Evolutionary conservation across 768 basidiomycete species (phyloP).

Genomic region (Clathrus columnatus): DNA sequence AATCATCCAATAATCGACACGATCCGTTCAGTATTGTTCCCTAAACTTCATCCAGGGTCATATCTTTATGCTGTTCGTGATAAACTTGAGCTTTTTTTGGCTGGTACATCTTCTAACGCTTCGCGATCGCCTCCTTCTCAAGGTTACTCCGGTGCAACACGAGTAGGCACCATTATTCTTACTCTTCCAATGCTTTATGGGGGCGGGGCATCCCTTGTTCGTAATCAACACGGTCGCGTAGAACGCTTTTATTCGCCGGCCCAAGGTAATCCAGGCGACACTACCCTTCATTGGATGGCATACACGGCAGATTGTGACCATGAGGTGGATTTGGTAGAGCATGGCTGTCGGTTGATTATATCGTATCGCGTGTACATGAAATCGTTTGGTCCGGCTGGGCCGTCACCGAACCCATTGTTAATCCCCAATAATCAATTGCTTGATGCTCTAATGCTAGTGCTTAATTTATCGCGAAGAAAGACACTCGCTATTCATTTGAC

Average conservation of each 20-base stretch:
- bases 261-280: conserved; percentile 46
- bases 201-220: conserved; percentile 57
- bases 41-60: conserved; percentile 56
- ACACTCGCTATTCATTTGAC: conserved; percentile 66
- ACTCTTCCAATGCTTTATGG: conserved; percentile 68
- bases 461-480: conserved; percentile 63
- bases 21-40: conserved; percentile 63
- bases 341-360: conserved; percentile 60
- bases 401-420: conserved; percentile 53
- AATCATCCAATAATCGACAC: conserved; percentile 79
- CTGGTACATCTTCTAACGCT: conserved; percentile 48
- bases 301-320: conserved; percentile 68
- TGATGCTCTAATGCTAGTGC: conserved; percentile 59
- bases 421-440: conserved; percentile 67
- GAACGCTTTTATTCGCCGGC: conserved; percentile 44
- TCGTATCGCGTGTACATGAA: conserved; percentile 66
- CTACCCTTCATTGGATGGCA: conserved; percentile 64
- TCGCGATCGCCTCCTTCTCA: conserved; percentile 32
- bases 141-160: conserved; percentile 48
- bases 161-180: conserved; percentile 59
- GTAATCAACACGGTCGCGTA: conserved; percentile 29
- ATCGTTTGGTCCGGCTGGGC: conserved; percentile 48
- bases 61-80: conserved; percentile 62
- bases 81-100: conserved; percentile 57
- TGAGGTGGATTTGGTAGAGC: conserved; percentile 61